Base-by-base conservation (phyloP, 2,329 filamentous ascomycete species). In the Pestalotiopsis sp. region DNA sequence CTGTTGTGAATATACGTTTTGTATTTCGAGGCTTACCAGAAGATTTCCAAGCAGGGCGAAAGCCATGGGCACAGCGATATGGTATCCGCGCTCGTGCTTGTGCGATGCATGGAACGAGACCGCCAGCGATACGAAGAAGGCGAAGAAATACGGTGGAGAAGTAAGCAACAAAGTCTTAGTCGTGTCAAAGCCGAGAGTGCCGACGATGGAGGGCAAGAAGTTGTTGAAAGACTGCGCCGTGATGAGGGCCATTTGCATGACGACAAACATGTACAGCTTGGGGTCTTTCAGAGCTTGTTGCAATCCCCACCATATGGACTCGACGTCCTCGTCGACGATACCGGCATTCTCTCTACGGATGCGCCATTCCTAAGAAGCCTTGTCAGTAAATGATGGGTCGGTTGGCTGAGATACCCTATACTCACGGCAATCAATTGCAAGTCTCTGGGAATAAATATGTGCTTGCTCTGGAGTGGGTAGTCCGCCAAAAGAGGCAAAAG, bases 291-390 rank as follows among this genome's bases (percentile, higher is more conserved):
- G 59, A 63, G 72, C 64, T 68, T 75, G 67, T 67, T 69, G 67
- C 0, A 73, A 39, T 5, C 71, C 71, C 68, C 71, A 71, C 55
- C 23, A 69, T 36, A 72, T 69, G 3, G 73, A 74, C 17, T 72
- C 71, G 6, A 72, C 71, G 41, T 75, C 73, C 27, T 74, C 70
- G 36, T 75, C 73, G 17, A 67, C 68, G 13, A 74, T 70, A 38
- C 74, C 73, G 9, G 74, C 72, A 31, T 76, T 76, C 41, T 75
- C 74, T 31, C 73, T 74, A 9, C 71, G 70, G 6, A 75, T 71
- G 9, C 74, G 72, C 74, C 73, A 75, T 9, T 76, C 74, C 45
- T 79, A 20, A 11, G 1, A 31, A 0, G 0, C 0, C 7, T 1
- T 41, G 31, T 62, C 38, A 38, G 36, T 41, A 11, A 1, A 17